Conservation (phyloP, 345 rosid genomes). For the Pseudoturritis turrita region DNA sequence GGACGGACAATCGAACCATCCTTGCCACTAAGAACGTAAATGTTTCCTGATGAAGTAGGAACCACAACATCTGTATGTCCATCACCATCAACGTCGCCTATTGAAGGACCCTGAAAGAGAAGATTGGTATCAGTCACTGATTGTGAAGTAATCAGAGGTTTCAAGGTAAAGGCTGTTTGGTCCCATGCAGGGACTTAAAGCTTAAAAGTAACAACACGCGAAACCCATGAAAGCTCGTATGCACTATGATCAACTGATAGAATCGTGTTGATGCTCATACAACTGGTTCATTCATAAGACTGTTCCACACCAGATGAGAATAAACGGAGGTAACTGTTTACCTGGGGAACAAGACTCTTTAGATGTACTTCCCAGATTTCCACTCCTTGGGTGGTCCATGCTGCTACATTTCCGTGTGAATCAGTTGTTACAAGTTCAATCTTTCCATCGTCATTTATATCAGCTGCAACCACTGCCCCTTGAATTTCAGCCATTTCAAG, state of each 20-base stretch:
- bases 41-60: conserved; percentile 89
- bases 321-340: conserved; percentile 16
- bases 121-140: conserved; percentile 13
- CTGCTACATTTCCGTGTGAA: conserved; percentile 95
- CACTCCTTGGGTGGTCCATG: conserved; percentile 93
- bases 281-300: neutral
- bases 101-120: conserved; percentile 70
- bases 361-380: conserved; percentile 87
- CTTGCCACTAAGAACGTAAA: conserved; percentile 88
- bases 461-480: conserved; percentile 95
- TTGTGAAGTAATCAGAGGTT: conserved; percentile 4
- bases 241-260: neutral
- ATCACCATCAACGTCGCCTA: conserved; percentile 97
- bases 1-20: conserved; percentile 88
- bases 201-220: neutral
- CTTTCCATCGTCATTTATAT: conserved; percentile 98
- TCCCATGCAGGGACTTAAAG: neutral
- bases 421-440: conserved; percentile 94
- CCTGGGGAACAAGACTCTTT: conserved; percentile 96
- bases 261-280: neutral
- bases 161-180: neutral
- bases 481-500: conserved; percentile 99
- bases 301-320: neutral
- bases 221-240: neutral
- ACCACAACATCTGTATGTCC: conserved; percentile 92